Evolutionary conservation across 2,329 filamentous ascomycete species (phyloP), one percentile per base, ranked within the genome.

Genomic region (Cyclaneusma minus): DNA sequence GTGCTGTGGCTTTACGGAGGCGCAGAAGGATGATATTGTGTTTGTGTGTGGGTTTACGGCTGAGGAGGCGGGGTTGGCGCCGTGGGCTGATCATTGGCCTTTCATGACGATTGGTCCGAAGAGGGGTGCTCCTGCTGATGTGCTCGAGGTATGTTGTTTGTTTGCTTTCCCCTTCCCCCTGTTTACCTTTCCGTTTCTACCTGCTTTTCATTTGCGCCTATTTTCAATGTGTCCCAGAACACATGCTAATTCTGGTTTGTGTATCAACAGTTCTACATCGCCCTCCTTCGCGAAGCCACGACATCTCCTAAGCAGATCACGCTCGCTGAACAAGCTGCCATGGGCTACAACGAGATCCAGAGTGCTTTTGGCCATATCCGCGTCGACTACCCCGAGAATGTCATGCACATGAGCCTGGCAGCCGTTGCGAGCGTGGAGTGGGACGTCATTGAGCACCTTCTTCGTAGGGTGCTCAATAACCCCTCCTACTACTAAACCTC

Each of bases 1-100:
- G 3, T 77, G 71, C 39, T 56, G 60, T 2, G 71, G 69, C 2
- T 75, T 77, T 42, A 69, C 64, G 3, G 52, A 63, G 2, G 34
- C 59, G n/a, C 64, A 68, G 53, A 75, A 74, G 48, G 64, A 72
- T 37, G 61, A 68, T 36, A 54, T 76, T 35, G 56, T 62, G 5
- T 55, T 38, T 27, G 27, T 55, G n/a, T 49, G 49, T 3, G 42
- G 45, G 10, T 38, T 67, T 34, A 23, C 34, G 10, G 50, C 50
- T 25, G 42, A 40, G 5, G 44, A 51, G 13, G 59, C 55, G 37
- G 58, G 58, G 24, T 52, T 62, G 40, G 66, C 68, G 2, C 52
- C 49, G 4, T 55, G 52, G 27, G 55, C 64, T 2, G 35, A 54
- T 11, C 35, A 47, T 17, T 74, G 67, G 67, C 58, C 68, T 34